Conservation (phyloP, 148 eudicot genomes). For the Selenicereus undatus region DNA sequence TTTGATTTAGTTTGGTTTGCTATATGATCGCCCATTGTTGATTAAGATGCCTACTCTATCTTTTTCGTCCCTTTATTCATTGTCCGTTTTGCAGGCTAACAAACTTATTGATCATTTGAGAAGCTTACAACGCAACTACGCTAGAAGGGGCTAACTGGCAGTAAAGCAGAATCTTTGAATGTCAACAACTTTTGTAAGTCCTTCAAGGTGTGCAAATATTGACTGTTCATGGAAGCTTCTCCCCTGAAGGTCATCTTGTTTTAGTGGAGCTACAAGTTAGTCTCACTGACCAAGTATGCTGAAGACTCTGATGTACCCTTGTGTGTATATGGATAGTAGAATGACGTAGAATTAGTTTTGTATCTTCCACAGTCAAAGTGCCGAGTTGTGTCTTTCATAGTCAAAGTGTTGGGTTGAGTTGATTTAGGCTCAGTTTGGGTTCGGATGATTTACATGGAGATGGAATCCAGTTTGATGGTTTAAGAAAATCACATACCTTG, state of each 20-base stretch:
- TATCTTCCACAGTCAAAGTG: no score
- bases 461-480: neutral
- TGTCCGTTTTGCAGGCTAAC: conserved; percentile 33
- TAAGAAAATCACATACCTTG: no score
- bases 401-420: neutral
- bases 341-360: neutral
- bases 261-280: neutral
- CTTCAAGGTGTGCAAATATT: conserved; percentile 6
- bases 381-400: neutral
- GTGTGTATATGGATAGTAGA: neutral
- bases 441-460: neutral
- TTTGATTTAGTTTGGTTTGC: neutral
- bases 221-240: neutral
- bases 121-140: conserved; percentile 33
- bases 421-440: conserved; percentile 1
- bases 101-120: conserved; percentile 34
- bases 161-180: conserved; percentile 4
- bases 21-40: neutral
- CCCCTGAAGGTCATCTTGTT: neutral
- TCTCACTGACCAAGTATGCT: neutral
- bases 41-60: neutral
- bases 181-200: conserved; percentile 6
- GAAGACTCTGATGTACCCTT: neutral
- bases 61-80: neutral
- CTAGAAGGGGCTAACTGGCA: conserved; percentile 26